Evolutionary conservation across 2,329 filamentous ascomycete species (phyloP), one percentile per base, ranked within the genome.

Genomic region (Neospermospora avenae): DNA sequence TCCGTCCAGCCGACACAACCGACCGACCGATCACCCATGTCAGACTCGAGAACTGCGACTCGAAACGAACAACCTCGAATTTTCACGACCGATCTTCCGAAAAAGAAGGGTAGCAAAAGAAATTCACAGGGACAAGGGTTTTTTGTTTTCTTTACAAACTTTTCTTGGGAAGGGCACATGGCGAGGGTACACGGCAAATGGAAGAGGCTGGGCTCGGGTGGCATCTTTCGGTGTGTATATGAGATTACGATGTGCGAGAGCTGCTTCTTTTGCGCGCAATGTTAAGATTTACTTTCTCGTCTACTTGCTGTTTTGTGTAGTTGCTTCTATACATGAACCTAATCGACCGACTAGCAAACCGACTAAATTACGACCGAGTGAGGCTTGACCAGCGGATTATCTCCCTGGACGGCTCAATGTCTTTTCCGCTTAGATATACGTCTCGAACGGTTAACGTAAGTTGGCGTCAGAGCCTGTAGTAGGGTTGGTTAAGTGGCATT

Each of bases 171-270:
- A 34, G 48, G 49, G 18, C 5, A 4, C 4, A 25, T 52, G 58
- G 62, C 62, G 62, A 60, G 59, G 63, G 31, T 56, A 55, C 55
- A 59, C 62, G 53, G 57, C 39, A 31, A 59, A 24, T 53, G 54
- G 60, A 55, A 46, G n/a, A n/a, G 55, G 52, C 55, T 60, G 45
- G 54, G 3, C 20, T 18, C 18, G 57, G 58, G 56, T 57, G 59
- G 60, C 57, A 63, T 65, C 53, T 64, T 63, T 65, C 62, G 62
- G 60, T 62, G 64, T 67, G 65, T 68, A 68, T 66, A 66, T 67
- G 65, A 67, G 61, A 65, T 60, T 68, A 68, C 63, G 67, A 67
- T 70, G 61, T 69, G 61, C 57, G 62, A 59, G 57, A 57, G 60
- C 25, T 56, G 57, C 45, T 60, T 55, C 56, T 61, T 59, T 55